These are phyloP conservation scores for Suhomyces choctaworum DNA, from an alignment of 1,139 yeast species.

Conservation along the genomic window DNA sequence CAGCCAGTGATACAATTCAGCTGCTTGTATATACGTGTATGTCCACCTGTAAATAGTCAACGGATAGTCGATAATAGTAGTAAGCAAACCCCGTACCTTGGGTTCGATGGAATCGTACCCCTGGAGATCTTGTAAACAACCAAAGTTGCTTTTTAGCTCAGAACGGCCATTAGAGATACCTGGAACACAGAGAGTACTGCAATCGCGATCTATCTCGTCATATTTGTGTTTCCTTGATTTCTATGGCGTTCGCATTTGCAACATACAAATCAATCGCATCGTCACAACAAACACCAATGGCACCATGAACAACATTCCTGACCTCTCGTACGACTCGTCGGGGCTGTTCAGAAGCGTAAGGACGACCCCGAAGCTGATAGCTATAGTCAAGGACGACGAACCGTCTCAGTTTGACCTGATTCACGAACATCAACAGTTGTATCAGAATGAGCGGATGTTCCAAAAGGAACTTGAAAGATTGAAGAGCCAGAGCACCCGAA, in stretches of 20 bases:
- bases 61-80: no score
- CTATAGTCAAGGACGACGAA: constrained; percentile 5
- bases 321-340: constrained; percentile 15
- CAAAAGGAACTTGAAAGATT: constrained; percentile 26
- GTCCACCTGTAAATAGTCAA: no score
- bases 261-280: neutral
- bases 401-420: constrained; percentile 2
- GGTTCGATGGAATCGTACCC: no score
- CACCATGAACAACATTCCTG: constrained; percentile 15
- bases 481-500: constrained; percentile 29
- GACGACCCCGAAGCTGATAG: constrained; percentile 5
- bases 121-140: no score
- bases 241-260: neutral
- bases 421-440: constrained; percentile 2
- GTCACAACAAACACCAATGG: neutral
- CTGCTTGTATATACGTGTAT: no score
- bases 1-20: no score
- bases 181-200: no score
- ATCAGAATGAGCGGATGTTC: constrained; percentile 18
- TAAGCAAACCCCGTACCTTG: no score
- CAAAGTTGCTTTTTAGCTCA: no score
- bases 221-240: no score
- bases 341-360: constrained; percentile 1
- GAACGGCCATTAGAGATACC: no score
- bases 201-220: no score